phyloP scores from a whole-genome alignment of 2,329 filamentous ascomycete species.

The Fusarium temperatum region DNA sequence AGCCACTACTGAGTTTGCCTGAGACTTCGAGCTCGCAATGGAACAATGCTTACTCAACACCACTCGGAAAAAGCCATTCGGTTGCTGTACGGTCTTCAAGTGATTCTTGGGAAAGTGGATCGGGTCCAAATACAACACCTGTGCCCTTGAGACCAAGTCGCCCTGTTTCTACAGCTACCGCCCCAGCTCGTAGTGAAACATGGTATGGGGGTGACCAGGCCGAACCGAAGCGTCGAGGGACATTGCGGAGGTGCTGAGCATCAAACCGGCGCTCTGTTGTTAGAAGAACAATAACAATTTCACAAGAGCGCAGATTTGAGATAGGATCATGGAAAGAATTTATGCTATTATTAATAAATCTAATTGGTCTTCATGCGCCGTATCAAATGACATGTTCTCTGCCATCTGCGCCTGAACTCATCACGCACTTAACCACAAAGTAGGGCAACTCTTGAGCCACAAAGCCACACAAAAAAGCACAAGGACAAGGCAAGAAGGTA shows the following conservation, averaged over 20 bases:
- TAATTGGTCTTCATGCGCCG: accelerated
- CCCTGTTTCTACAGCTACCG: not conserved
- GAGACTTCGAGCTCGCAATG: not conserved
- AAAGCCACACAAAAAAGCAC: accelerated
- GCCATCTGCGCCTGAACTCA: not conserved
- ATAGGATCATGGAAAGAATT: not conserved
- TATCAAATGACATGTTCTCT: accelerated
- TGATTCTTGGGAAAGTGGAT: not conserved
- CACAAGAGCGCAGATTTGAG: no score
- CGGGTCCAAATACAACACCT: no score
- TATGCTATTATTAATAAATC: accelerated
- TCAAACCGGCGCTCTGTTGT: accelerated
- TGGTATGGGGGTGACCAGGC: not conserved
- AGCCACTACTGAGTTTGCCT: accelerated
- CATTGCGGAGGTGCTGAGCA: not conserved
- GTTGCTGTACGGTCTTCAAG: not conserved
- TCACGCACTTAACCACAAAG: no score
- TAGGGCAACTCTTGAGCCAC: not conserved
- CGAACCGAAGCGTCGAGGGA: not conserved
- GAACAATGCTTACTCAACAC: accelerated
- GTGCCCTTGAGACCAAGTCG: accelerated
- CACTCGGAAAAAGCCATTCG: not conserved
- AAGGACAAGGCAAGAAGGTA: no score
- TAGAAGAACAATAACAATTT: accelerated
- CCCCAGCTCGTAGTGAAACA: not conserved